Conservation (phyloP, 2,329 filamentous ascomycete genomes). For the Aspergillus sergii region DNA sequence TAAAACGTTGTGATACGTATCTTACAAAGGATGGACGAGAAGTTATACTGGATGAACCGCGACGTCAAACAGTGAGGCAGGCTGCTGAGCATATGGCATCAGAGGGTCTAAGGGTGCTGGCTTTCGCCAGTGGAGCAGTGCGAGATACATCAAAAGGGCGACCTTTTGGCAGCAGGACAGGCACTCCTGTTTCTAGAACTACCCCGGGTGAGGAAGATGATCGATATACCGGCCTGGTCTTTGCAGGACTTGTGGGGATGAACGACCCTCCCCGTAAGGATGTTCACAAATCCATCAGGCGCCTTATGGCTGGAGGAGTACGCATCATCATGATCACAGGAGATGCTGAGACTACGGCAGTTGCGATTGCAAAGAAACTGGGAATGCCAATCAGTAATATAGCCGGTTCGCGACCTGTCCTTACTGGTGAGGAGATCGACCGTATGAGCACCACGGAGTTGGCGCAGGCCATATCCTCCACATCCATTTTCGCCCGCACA, state of each 20-base stretch:
- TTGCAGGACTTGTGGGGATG: slow-evolving; percentile 94
- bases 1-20: slow-evolving; percentile 88
- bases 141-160: slow-evolving; percentile 49
- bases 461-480: slow-evolving; percentile 79
- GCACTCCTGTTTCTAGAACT: slow-evolving; percentile 40
- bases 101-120: slow-evolving; percentile 86
- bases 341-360: slow-evolving; percentile 89
- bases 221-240: slow-evolving; percentile 78
- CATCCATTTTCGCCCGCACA: slow-evolving; percentile 93
- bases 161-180: slow-evolving; percentile 57
- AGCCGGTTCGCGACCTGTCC: slow-evolving; percentile 63
- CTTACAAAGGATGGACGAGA: slow-evolving; percentile 83
- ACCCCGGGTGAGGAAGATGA: slow-evolving; percentile 62
- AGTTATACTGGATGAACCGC: slow-evolving; percentile 76
- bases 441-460: slow-evolving; percentile 85
- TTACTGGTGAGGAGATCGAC: slow-evolving; percentile 91
- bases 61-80: slow-evolving; percentile 72
- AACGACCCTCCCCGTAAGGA: slow-evolving; percentile 91
- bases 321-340: slow-evolving; percentile 99
- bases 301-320: slow-evolving; percentile 89
- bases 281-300: slow-evolving; percentile 84
- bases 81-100: slow-evolving; percentile 86
- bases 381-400: slow-evolving; percentile 78
- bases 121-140: slow-evolving; percentile 84
- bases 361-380: slow-evolving; percentile 92